phyloP scores from a whole-genome alignment of 768 basidiomycete species.

The Leccinum imitatum region DNA sequence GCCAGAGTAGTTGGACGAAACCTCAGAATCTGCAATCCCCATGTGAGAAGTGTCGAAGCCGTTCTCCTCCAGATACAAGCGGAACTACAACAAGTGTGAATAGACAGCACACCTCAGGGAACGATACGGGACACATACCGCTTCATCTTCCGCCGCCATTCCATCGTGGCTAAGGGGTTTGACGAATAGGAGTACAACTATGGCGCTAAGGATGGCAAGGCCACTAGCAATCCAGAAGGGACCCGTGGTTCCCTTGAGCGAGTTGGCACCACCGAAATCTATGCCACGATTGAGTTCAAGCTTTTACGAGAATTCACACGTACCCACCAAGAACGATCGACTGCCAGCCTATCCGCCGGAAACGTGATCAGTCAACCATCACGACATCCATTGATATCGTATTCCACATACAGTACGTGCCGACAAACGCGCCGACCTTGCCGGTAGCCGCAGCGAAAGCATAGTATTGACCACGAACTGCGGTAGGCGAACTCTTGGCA shows the following conservation, averaged over 20 bases:
- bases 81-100: conserved; percentile 53
- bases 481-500: conserved; percentile 82
- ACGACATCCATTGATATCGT: background rate
- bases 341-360: conserved; percentile 51
- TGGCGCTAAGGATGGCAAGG: conserved; percentile 77
- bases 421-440: conserved; percentile 81
- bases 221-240: conserved; percentile 89
- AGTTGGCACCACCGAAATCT: conserved; percentile 58
- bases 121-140: conserved; percentile 39
- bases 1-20: conserved; percentile 15
- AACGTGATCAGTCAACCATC: conserved; percentile 5
- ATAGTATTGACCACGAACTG: conserved; percentile 82
- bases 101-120: background rate
- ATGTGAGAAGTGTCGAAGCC: conserved; percentile 78
- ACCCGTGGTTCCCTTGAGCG: conserved; percentile 68
- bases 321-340: conserved; percentile 58
- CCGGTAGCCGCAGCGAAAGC: conserved; percentile 84
- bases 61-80: conserved; percentile 72
- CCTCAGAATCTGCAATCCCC: conserved; percentile 47
- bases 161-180: conserved; percentile 73
- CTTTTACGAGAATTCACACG: background rate
- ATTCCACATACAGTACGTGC: conserved; percentile 66
- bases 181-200: conserved; percentile 71
- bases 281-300: conserved; percentile 1
- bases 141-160: conserved; percentile 73